Conservation (phyloP, 2,329 filamentous ascomycete species). For the Exophiala calicioides region DNA sequence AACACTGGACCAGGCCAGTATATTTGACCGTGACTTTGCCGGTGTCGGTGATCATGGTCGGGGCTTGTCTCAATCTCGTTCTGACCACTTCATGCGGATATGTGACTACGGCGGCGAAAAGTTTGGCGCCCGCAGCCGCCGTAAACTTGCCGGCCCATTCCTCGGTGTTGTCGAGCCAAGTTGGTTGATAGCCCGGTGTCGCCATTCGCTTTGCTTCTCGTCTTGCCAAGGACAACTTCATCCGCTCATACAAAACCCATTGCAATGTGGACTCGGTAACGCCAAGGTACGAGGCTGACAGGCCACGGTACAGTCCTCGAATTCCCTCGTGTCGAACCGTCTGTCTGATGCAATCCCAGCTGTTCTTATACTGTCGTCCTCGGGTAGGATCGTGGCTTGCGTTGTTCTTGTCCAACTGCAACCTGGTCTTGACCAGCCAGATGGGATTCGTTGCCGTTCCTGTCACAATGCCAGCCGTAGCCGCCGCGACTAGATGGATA, state of each 20-base stretch:
- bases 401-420: conserved; percentile 87
- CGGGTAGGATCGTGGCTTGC: conserved; percentile 57
- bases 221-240: conserved; percentile 72
- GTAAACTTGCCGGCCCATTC: conserved; percentile 77
- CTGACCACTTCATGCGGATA: conserved; percentile 92
- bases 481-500: conserved; percentile 77
- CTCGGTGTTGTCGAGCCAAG: conserved; percentile 71
- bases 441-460: conserved; percentile 93
- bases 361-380: conserved; percentile 77
- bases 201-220: conserved; percentile 61
- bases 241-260: conserved; percentile 91
- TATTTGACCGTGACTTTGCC: conserved; percentile 72
- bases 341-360: conserved; percentile 81
- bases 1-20: conserved; percentile 83
- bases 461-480: conserved; percentile 77
- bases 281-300: conserved; percentile 88
- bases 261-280: conserved; percentile 88
- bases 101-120: conserved; percentile 78
- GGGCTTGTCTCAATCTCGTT: conserved; percentile 81
- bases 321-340: conserved; percentile 79
- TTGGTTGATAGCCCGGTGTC: conserved; percentile 63
- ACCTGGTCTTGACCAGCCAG: conserved; percentile 90
- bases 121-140: conserved; percentile 80
- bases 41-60: conserved; percentile 73
- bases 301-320: conserved; percentile 79